Evolutionary conservation across 805 yeast genomes (phyloP).

Genomic region (Ogataea wickerhamii): DNA sequence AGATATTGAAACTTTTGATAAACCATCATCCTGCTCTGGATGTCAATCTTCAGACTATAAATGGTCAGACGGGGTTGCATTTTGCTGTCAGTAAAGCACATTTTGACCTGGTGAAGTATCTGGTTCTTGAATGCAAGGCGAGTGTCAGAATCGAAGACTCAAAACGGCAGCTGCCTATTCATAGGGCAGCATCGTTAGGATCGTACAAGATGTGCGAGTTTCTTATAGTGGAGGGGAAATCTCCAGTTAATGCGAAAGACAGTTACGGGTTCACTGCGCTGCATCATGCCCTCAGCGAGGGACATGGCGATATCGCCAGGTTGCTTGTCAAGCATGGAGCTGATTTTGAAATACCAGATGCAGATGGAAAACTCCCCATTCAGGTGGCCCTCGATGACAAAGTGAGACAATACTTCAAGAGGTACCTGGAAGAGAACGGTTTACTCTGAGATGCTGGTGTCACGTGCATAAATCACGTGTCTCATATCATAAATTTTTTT

Average conservation of each 20-base stretch:
- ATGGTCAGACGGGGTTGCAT: slow-evolving; percentile 73
- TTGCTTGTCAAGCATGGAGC: slow-evolving; percentile 65
- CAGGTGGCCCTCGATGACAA: slow-evolving; percentile 56
- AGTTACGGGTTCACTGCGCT: slow-evolving; percentile 77
- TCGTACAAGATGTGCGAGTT: slow-evolving; percentile 51
- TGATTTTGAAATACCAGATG: slow-evolving; percentile 44
- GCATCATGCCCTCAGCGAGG: slow-evolving; percentile 90
- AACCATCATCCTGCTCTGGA: slow-evolving; percentile 53
- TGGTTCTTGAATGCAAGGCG: slow-evolving; percentile 55
- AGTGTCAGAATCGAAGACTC: slow-evolving; percentile 65
- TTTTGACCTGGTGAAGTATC: slow-evolving; percentile 45
- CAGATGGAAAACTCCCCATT: slow-evolving; percentile 52
- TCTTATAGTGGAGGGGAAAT: slow-evolving; percentile 49
- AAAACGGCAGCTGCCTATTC: slow-evolving; percentile 63
- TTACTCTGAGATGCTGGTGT: slow-evolving; percentile 4
- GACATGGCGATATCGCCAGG: slow-evolving; percentile 73
- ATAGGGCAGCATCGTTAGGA: slow-evolving; percentile 82
- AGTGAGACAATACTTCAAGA: slow-evolving; percentile 38
- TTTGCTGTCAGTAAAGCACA: slow-evolving; percentile 72
- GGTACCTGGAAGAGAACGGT: slow-evolving; percentile 24
- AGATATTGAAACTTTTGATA: slow-evolving; percentile 49
- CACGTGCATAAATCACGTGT: slow-evolving; percentile 4
- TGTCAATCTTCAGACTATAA: slow-evolving; percentile 53
- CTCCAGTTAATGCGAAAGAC: slow-evolving; percentile 69
- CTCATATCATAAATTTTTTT: no score